These are phyloP conservation scores for Xylariaceae sp. DNA, from an alignment of 2,329 filamentous ascomycete species.

Conservation along the genomic window DNA sequence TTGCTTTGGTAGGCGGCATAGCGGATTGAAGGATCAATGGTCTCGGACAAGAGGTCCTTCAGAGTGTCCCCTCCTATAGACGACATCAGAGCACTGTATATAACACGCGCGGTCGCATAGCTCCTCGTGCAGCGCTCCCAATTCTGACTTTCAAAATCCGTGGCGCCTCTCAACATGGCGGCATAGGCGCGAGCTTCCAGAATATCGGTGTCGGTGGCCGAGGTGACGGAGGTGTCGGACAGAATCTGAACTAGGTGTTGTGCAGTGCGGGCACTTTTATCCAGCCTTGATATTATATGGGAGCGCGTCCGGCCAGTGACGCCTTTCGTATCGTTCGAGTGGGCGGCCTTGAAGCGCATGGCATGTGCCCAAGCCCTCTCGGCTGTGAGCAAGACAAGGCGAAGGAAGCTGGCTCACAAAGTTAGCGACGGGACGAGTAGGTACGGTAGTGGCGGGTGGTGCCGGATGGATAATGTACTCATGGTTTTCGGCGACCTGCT, in stretches of 20 bases:
- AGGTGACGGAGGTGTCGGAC: slow-evolving; percentile 56
- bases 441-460: background rate
- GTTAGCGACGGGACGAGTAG: slow-evolving; percentile 7
- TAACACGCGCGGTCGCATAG: slow-evolving; percentile 72
- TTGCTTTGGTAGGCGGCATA: slow-evolving; percentile 92
- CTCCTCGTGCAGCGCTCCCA: slow-evolving; percentile 75
- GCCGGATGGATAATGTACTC: slow-evolving; percentile 54
- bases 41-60: slow-evolving; percentile 79
- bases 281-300: slow-evolving; percentile 83
- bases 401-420: slow-evolving; percentile 56
- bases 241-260: slow-evolving; percentile 64
- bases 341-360: slow-evolving; percentile 85
- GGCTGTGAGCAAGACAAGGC: slow-evolving; percentile 76
- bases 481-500: slow-evolving; percentile 68
- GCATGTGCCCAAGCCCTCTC: slow-evolving; percentile 94
- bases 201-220: slow-evolving; percentile 65
- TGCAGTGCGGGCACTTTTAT: slow-evolving; percentile 72
- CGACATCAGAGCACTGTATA: slow-evolving; percentile 72
- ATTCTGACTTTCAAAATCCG: slow-evolving; percentile 79
- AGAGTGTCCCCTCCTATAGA: slow-evolving; percentile 68
- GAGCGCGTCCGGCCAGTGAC: slow-evolving; percentile 75
- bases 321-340: slow-evolving; percentile 73
- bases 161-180: slow-evolving; percentile 68
- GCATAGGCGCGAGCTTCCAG: slow-evolving; percentile 85
- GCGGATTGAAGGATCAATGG: slow-evolving; percentile 86